These are phyloP conservation scores for Bathelium albidoporum DNA, from an alignment of 495 filamentous ascomycete genomes.

Conservation along the genomic window DNA sequence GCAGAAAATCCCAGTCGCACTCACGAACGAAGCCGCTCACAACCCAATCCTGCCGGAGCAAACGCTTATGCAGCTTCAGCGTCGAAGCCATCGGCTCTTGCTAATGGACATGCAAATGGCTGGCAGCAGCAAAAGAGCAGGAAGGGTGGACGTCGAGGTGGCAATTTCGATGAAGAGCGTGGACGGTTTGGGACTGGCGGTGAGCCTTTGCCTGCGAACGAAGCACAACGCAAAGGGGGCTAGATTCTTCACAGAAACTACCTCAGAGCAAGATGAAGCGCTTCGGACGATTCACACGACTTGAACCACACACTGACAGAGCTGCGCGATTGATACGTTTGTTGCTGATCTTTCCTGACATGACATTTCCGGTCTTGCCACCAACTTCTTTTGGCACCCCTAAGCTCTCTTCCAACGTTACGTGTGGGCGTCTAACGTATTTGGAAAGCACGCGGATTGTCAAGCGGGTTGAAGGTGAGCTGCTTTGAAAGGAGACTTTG, in stretches of 20 bases:
- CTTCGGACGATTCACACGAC: too few relatives aligned
- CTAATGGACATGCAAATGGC: constrained; percentile 8
- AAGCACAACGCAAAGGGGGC: constrained; percentile 35
- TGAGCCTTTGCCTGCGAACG: constrained; percentile 30
- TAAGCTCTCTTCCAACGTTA: too few relatives aligned
- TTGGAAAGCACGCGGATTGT: too few relatives aligned
- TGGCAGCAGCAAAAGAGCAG: constrained; percentile 31
- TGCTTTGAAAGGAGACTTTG: too few relatives aligned
- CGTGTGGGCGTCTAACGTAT: too few relatives aligned
- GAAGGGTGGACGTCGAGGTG: constrained; percentile 3
- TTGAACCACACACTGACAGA: too few relatives aligned
- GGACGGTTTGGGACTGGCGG: constrained; percentile 13
- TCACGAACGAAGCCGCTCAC: constrained; percentile 9
- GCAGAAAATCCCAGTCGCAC: constrained; percentile 13
- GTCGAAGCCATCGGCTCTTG: not conserved
- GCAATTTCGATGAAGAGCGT: constrained; percentile 9
- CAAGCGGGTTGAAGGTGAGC: too few relatives aligned
- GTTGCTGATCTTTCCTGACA: too few relatives aligned
- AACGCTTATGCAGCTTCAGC: not conserved
- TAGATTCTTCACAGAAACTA: constrained; percentile 11
- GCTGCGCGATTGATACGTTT: too few relatives aligned
- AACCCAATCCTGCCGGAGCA: not conserved
- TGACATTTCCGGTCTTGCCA: too few relatives aligned
- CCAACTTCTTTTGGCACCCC: too few relatives aligned
- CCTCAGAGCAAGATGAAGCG: too few relatives aligned